These are phyloP conservation scores for Mycena galopus DNA, from an alignment of 768 basidiomycete genomes.

Conservation along the genomic window DNA sequence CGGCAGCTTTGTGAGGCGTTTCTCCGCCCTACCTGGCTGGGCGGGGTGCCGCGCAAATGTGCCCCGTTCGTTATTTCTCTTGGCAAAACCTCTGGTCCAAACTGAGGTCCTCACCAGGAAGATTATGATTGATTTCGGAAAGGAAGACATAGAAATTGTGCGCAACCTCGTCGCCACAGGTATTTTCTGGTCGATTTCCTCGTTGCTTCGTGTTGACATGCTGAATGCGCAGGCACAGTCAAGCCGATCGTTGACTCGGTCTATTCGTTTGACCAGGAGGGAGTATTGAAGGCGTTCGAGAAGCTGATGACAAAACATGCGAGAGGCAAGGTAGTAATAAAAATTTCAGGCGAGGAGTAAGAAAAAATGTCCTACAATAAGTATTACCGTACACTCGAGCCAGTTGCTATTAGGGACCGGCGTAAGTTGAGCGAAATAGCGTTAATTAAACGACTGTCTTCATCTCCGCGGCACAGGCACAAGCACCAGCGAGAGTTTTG, in stretches of 20 bases:
- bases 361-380: no score
- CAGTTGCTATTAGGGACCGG: no score
- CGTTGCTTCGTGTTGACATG: background rate
- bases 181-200: background rate
- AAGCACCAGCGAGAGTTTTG: no score
- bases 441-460: no score
- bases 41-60: constrained; percentile 63
- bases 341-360: constrained; percentile 44
- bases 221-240: constrained; percentile 51
- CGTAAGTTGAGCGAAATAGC: no score
- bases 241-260: constrained; percentile 63
- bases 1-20: constrained; percentile 50
- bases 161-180: constrained; percentile 17
- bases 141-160: constrained; percentile 16
- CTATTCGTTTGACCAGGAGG: constrained; percentile 53
- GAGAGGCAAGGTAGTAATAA: constrained; percentile 68
- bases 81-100: background rate
- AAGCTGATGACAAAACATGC: constrained; percentile 60
- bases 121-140: background rate
- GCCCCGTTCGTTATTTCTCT: constrained; percentile 53
- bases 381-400: no score
- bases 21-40: constrained; percentile 62
- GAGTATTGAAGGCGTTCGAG: constrained; percentile 65
- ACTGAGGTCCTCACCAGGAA: background rate
- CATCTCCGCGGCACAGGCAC: no score